phyloP scores from a whole-genome alignment of 2,329 filamentous ascomycete genomes.

The Alternaria conjuncta region DNA sequence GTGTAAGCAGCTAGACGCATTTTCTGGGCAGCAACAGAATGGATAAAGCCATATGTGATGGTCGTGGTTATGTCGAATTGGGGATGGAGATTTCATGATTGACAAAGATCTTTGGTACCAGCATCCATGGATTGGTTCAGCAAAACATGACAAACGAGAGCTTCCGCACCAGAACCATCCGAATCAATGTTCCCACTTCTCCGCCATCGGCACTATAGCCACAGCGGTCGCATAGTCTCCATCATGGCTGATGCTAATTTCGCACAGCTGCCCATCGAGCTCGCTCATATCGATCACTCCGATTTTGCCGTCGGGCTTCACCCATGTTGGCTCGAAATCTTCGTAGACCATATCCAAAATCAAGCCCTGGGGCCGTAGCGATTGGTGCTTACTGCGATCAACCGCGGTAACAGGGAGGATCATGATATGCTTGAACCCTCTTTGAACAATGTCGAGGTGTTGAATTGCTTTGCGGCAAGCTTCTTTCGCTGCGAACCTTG shows the following conservation, averaged over 20 bases:
- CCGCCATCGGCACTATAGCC: conserved; percentile 60
- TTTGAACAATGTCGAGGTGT: conserved; percentile 25
- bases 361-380: conserved; percentile 32
- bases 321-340: background rate
- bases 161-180: background rate
- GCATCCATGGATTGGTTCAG: background rate
- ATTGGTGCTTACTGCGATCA: conserved; percentile 12
- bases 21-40: background rate
- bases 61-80: background rate
- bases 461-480: conserved; percentile 55
- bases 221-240: conserved; percentile 78
- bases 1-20: background rate
- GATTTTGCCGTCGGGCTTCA: background rate
- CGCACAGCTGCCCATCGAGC: conserved; percentile 60
- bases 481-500: conserved; percentile 60
- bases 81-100: background rate
- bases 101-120: background rate
- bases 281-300: conserved; percentile 9
- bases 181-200: background rate
- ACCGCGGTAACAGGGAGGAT: conserved; percentile 38
- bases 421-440: conserved; percentile 48
- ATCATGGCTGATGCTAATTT: conserved; percentile 87
- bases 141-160: background rate
- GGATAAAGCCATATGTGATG: background rate
- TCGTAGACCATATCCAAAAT: conserved; percentile 27